A percentile compares a stretch with the other conserved stretches of the same genome.
These are phyloP conservation scores for Inga laurina DNA, from an alignment of 306 rosid species.

Conservation along the genomic window DNA sequence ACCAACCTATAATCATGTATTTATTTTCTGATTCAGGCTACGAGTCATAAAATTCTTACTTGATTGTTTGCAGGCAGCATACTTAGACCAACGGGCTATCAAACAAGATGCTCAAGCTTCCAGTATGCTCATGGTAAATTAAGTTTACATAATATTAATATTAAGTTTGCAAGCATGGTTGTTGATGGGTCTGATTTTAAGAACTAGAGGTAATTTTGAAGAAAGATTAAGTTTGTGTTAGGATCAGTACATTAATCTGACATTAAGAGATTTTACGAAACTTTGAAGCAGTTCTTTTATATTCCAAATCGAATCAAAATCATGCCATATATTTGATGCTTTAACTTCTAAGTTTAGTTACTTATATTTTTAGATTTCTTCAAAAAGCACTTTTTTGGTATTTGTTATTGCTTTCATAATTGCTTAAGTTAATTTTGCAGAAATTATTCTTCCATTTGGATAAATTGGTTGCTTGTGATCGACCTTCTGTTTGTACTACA, in stretches of 20 bases:
- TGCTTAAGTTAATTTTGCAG: slow-evolving; percentile 45
- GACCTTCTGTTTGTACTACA: slow-evolving; percentile 65
- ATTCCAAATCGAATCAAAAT: background rate
- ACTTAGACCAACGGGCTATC: slow-evolving; percentile 55
- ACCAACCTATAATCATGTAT: slow-evolving; percentile 3
- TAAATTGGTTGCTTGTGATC: slow-evolving; percentile 67
- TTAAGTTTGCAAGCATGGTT: slow-evolving; percentile 6
- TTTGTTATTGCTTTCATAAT: slow-evolving; percentile 22
- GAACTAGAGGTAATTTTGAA: slow-evolving; percentile 19
- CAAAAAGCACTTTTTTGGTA: background rate
- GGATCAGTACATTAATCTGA: slow-evolving; percentile 9
- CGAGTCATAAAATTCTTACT: slow-evolving; percentile 30
- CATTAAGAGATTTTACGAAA: slow-evolving; percentile 23
- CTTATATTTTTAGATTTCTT: background rate
- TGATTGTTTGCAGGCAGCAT: slow-evolving; percentile 72
- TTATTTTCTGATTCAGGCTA: slow-evolving; percentile 13
- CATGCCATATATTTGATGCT: background rate
- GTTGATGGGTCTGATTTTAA: background rate
- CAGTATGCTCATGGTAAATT: slow-evolving; percentile 84
- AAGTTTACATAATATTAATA: slow-evolving; percentile 11
- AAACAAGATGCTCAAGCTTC: slow-evolving; percentile 47
- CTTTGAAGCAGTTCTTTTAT: background rate
- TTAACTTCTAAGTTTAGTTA: slow-evolving; percentile 14
- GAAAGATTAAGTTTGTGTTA: slow-evolving; percentile 16
- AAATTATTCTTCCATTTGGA: slow-evolving; percentile 79